These are phyloP conservation scores for Maudiozyma pseudohumilis DNA, from an alignment of 805 yeast species.

Conservation along the genomic window DNA sequence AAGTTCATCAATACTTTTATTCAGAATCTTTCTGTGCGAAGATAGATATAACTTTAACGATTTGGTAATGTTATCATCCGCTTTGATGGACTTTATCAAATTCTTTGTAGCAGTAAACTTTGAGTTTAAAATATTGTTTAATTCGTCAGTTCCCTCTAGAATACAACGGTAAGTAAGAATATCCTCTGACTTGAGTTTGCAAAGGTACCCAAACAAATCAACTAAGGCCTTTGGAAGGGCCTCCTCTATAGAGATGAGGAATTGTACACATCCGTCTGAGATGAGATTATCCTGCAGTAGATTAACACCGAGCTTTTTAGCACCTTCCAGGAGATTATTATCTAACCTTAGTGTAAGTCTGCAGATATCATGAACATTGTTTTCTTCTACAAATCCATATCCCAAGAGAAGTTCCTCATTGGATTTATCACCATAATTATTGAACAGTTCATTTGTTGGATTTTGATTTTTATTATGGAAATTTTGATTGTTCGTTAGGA, in stretches of 20 bases:
- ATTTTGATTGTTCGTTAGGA: slow-evolving; percentile 31
- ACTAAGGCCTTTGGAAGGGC: slow-evolving; percentile 39
- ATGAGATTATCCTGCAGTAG: slow-evolving; percentile 31
- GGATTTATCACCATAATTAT: slow-evolving; percentile 82
- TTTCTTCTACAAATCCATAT: slow-evolving; percentile 63
- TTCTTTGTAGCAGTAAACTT: slow-evolving; percentile 36
- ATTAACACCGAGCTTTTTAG: slow-evolving; percentile 30
- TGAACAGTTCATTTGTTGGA: slow-evolving; percentile 46
- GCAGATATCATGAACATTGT: slow-evolving; percentile 47
- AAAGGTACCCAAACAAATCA: slow-evolving; percentile 45
- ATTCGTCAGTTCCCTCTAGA: slow-evolving; percentile 50
- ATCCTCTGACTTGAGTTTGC: slow-evolving; percentile 40
- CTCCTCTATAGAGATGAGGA: slow-evolving; percentile 28
- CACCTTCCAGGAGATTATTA: slow-evolving; percentile 18
- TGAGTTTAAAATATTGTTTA: slow-evolving; percentile 41
- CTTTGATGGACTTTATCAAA: slow-evolving; percentile 19
- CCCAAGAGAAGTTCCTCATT: slow-evolving; percentile 74
- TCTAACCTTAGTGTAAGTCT: slow-evolving; percentile 52
- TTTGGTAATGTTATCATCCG: slow-evolving; percentile 22
- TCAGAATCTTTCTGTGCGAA: slow-evolving; percentile 41
- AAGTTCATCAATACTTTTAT: slow-evolving; percentile 33
- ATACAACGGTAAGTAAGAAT: slow-evolving; percentile 42
- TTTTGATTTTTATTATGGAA: slow-evolving; percentile 3
- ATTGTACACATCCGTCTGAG: slow-evolving; percentile 31
- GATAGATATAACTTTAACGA: slow-evolving; percentile 38